A percentile compares a stretch with the other conserved stretches of the same genome.
phyloP scores from a whole-genome alignment of 306 rosid species.

The Pyrus pyrifolia region DNA sequence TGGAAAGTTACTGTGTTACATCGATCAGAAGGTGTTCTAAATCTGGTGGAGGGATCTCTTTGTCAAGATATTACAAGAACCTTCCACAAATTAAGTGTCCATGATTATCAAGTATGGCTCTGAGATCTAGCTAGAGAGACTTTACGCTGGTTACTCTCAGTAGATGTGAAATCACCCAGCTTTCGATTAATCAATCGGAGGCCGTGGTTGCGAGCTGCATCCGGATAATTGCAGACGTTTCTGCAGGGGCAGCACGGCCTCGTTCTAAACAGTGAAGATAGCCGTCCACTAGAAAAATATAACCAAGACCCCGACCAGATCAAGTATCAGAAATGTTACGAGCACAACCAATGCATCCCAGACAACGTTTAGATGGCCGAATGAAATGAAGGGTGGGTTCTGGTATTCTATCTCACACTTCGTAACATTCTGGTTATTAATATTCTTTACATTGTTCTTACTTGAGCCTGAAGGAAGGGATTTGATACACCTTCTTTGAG shows the following conservation, averaged over 20 bases:
- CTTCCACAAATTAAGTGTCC: background rate
- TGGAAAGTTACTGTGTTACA: background rate
- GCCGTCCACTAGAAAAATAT: conserved; percentile 53
- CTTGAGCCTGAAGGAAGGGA: too few species aligned
- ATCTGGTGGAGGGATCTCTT: background rate
- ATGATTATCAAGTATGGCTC: background rate
- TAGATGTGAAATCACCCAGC: conserved; percentile 29
- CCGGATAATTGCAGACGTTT: conserved; percentile 61
- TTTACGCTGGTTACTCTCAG: background rate
- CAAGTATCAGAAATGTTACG: background rate
- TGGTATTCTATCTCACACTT: too few species aligned
- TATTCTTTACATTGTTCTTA: too few species aligned
- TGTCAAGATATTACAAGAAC: background rate
- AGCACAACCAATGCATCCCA: background rate
- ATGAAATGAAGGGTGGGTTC: background rate
- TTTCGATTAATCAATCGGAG: conserved; percentile 31
- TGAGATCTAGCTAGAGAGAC: background rate
- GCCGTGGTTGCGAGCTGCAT: conserved; percentile 49
- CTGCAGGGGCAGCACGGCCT: conserved; percentile 69
- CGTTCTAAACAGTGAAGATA: conserved; percentile 82
- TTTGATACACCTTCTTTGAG: too few species aligned
- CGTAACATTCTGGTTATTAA: too few species aligned
- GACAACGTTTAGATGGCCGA: background rate
- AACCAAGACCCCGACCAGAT: conserved; percentile 24
- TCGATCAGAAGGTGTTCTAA: background rate